A percentile compares a stretch with the other conserved stretches of the same genome.
These are phyloP conservation scores for Circinella umbellata DNA, from an alignment of 371 early-diverging fungal species.

Conservation along the genomic window DNA sequence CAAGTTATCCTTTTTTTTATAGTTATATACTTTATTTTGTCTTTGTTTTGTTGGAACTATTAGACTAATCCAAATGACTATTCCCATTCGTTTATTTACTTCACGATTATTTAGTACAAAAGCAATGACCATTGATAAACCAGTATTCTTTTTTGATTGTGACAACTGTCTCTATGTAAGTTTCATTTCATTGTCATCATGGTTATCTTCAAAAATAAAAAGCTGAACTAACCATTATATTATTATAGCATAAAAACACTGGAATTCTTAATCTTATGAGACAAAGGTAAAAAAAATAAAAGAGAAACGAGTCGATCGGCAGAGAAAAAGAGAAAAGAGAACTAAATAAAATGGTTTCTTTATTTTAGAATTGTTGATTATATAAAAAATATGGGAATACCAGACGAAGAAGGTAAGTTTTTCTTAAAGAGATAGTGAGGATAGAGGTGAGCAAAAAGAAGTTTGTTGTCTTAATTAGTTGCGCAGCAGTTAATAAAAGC, in stretches of 20 bases:
- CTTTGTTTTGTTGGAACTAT: too few relatives aligned
- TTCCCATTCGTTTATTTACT: not conserved
- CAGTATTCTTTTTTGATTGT: conserved; percentile 83
- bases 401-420: conserved; percentile 44
- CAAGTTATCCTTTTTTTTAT: not conserved
- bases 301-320: not conserved
- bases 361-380: conserved; percentile 57
- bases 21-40: not conserved
- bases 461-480: too few relatives aligned
- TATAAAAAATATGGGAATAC: conserved; percentile 55
- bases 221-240: not conserved
- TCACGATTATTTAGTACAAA: conserved; percentile 1
- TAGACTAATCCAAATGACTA: not conserved
- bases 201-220: not conserved
- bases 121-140: conserved; percentile 31
- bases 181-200: not conserved
- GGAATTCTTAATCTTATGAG: conserved; percentile 71
- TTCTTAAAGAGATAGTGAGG: not conserved
- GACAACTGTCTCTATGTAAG: conserved; percentile 84
- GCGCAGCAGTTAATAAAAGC: too few relatives aligned
- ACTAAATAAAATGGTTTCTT: not conserved
- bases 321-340: too few relatives aligned
- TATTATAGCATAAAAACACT: conserved; percentile 40
- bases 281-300: conserved; percentile 37
- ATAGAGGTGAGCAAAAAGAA: too few relatives aligned